A percentile compares a stretch with the other conserved stretches of the same genome.
These are phyloP conservation scores for Oxytropis ochrocephala DNA, from an alignment of 306 rosid species.

Conservation along the genomic window DNA sequence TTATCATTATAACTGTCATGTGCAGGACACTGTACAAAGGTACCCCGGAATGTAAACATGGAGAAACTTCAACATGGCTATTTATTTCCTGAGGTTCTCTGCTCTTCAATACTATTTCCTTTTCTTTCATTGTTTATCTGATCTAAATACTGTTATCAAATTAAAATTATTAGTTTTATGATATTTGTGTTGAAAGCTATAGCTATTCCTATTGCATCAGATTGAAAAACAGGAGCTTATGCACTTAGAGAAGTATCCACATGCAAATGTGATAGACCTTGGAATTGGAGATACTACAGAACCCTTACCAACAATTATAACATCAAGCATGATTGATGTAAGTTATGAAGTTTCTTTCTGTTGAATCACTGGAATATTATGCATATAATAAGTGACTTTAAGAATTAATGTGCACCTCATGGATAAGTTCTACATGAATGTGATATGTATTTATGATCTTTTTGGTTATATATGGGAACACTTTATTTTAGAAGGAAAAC, in stretches of 20 bases:
- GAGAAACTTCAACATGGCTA: slow-evolving; percentile 60
- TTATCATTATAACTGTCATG: slow-evolving; percentile 16
- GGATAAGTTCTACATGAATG: neutral
- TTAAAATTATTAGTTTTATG: too few species aligned
- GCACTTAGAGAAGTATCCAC: slow-evolving; percentile 53
- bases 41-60: slow-evolving; percentile 56
- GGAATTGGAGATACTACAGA: slow-evolving; percentile 72
- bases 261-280: slow-evolving; percentile 57
- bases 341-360: slow-evolving; percentile 18
- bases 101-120: neutral
- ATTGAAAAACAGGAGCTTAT: slow-evolving; percentile 47
- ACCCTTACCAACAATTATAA: slow-evolving; percentile 55
- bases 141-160: neutral
- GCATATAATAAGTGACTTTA: neutral
- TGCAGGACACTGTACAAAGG: slow-evolving; percentile 51
- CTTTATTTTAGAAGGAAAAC: neutral
- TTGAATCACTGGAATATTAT: neutral
- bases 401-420: neutral
- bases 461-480: neutral
- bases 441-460: neutral
- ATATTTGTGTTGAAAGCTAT: neutral
- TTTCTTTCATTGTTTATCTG: neutral
- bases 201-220: slow-evolving; percentile 27
- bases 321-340: slow-evolving; percentile 59
- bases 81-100: slow-evolving; percentile 70